Evolutionary conservation across 768 basidiomycete genomes (phyloP), one percentile per base, ranked within the genome.

Genomic region (Amanita phalloides): DNA sequence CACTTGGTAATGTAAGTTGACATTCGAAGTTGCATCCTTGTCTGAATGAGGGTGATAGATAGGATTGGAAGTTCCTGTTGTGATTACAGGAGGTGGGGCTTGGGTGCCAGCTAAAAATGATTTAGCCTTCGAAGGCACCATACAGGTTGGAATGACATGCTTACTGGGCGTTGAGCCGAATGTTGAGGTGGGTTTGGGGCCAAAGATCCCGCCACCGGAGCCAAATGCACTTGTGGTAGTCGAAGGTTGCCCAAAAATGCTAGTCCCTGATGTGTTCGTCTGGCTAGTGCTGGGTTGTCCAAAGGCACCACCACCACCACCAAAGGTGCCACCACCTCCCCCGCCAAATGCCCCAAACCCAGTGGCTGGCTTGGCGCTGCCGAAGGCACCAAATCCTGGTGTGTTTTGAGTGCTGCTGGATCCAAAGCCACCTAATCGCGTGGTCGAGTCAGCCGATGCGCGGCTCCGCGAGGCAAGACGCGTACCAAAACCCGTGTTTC

Each of bases 311-410:
- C 68, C 65, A 17, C 17, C 17, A 30, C 72, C 66, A 52, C 80
- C 76, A 62, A 84, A 83, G 28, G 77, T 68, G 49, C 75, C 70
- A 38, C 69, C 65, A 28, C 76, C 78, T 14, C 51, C 43, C 38
- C 80, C 81, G 44, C 82, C 75, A 63, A 89, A 89, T 54, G 83
- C 77, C 59, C 88, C 85, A 66, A 92, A 90, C 10, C 84, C 87
- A 9, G 79, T 71, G 3, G 82, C 62, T 37, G 86, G 85, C 61
- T 90, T 90, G 28, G 81, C 64, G 42, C 70, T 75, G 35, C 82
- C 84, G 54, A 90, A 90, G 38, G 79, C 64, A 35, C 64, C 64
- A 49, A 77, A 68, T 38, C 66, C 68, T 42, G 63, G 62, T 41
- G 65, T 71, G 36, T 60, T 66, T 50, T 62, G 68, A 10, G 70